phyloP scores from a whole-genome alignment of 2,329 filamentous ascomycete species.

The Pseudogymnoascus sp. region DNA sequence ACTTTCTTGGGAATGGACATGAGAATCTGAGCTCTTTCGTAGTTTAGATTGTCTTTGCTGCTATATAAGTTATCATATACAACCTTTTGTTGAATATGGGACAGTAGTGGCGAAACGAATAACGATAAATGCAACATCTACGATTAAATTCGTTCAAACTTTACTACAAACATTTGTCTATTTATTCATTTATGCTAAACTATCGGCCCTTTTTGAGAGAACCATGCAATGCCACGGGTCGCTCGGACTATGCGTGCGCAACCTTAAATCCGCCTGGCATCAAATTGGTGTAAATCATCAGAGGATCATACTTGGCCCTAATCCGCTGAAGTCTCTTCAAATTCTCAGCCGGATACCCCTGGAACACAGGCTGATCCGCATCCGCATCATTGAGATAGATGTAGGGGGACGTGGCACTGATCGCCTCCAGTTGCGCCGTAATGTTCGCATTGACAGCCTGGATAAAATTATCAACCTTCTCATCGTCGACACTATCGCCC shows the following conservation, averaged over 20 bases:
- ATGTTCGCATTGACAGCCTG: slow-evolving; percentile 15
- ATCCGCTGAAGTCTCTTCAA: slow-evolving; percentile 28
- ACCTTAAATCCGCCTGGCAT: slow-evolving; percentile 20
- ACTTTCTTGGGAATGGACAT: not conserved
- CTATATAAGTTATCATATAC: not conserved
- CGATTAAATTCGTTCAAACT: not conserved
- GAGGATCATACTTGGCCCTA: slow-evolving; percentile 29
- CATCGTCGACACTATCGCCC: slow-evolving; percentile 13
- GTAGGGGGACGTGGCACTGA: slow-evolving; percentile 11
- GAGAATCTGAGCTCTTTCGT: not conserved
- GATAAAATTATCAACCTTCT: slow-evolving; percentile 14
- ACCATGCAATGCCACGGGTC: too few relatives aligned
- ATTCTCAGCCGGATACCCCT: slow-evolving; percentile 29
- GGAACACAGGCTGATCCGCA: slow-evolving; percentile 20
- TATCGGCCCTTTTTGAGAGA: not conserved
- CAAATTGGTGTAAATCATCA: slow-evolving; percentile 23
- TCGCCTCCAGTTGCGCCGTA: slow-evolving; percentile 13
- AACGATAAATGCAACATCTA: not conserved
- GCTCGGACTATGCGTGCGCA: not conserved
- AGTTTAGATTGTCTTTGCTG: not conserved
- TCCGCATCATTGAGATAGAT: slow-evolving; percentile 21
- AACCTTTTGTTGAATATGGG: not conserved
- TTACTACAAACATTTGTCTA: not conserved
- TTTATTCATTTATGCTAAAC: not conserved
- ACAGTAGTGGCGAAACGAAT: not conserved